Evolutionary conservation across 139 green algal genomes (phyloP), one percentile per base, ranked within the genome.

Genomic region (Coccomyxa sp.): DNA sequence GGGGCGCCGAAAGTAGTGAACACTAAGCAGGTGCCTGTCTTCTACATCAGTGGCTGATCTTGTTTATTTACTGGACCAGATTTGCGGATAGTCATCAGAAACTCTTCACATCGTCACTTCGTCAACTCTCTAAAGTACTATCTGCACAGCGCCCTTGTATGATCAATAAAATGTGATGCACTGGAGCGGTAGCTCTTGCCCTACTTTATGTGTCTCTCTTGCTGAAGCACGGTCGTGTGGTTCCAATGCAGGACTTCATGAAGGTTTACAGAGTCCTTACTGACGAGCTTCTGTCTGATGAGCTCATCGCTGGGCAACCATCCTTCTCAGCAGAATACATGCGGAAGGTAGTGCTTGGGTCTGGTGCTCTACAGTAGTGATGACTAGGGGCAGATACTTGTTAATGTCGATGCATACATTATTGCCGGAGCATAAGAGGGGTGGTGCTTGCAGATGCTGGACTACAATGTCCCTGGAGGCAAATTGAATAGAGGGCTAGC

Each of bases 401-500:
- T 28, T 10, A n/a, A n/a, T 23, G 27, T n/a, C 0, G n/a, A 60
- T 23, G 1, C 58, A 1, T 84, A 27, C 27, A 38, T 38, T 0
- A 16, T 77, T 23, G 79, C 25, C 68, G 16, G 0, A 30, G 59
- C 13, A 13, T 28, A 4, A 66, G 25, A n/a, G 11, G 60, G 16
- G 58, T 0, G 31, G 77, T 15, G 18, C 30, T 28, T 82, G 25
- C 86, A 96, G 90, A 96, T 98, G 90, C 85, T 97, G 68, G 91
- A 98, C 84, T 98, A 98, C 89, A 99, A 98, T 86, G 94, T 98
- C 23, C 95, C 96, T 0, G 91, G 92, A 27, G 97, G 97, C 57
- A 99, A 99, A 89, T 88, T 99, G 16, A 99, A 99, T 88, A 88
- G 97, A 13, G 97, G 97, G 76, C 96, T 99, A 91, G 95, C 97